A percentile compares a stretch with the other conserved stretches of the same genome.
Conservation (phyloP, 441 rosid genomes). For the Adansonia madagascariensis region DNA sequence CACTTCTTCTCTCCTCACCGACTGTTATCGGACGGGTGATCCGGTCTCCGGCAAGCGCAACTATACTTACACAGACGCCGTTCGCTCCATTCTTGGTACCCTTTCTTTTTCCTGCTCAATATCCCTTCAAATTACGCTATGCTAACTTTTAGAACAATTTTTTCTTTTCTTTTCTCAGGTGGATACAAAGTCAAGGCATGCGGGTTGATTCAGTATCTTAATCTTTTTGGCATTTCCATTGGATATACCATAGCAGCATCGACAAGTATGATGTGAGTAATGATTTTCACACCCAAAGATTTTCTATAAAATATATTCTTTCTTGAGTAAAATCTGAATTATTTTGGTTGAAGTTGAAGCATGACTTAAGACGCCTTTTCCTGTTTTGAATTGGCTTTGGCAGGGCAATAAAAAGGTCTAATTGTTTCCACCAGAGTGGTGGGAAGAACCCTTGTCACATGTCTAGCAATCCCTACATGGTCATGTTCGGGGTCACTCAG, state of each 20-base stretch:
- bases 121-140: too few species aligned
- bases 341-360: not conserved
- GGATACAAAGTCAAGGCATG: slow-evolving; percentile 54
- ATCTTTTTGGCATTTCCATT: slow-evolving; percentile 57
- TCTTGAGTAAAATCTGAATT: not conserved
- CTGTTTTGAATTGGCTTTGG: not conserved
- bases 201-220: slow-evolving; percentile 55
- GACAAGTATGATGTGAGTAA: slow-evolving; percentile 61
- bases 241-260: slow-evolving; percentile 73
- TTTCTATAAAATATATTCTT: not conserved
- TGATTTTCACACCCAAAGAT: not conserved
- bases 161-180: slow-evolving; percentile 35
- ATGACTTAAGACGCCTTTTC: not conserved
- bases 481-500: slow-evolving; percentile 55
- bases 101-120: not conserved
- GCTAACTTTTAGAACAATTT: too few species aligned
- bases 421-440: slow-evolving; percentile 59
- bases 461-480: slow-evolving; percentile 65
- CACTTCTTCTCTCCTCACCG: slow-evolving; percentile 52
- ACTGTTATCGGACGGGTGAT: slow-evolving; percentile 56
- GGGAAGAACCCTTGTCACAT: slow-evolving; percentile 63
- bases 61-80: slow-evolving; percentile 65
- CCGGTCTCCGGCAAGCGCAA: slow-evolving; percentile 60
- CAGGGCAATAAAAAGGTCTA: slow-evolving; percentile 69
- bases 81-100: slow-evolving; percentile 52